These are phyloP conservation scores for Cyamopsis tetragonoloba DNA, from an alignment of 306 rosid genomes.

Conservation along the genomic window DNA sequence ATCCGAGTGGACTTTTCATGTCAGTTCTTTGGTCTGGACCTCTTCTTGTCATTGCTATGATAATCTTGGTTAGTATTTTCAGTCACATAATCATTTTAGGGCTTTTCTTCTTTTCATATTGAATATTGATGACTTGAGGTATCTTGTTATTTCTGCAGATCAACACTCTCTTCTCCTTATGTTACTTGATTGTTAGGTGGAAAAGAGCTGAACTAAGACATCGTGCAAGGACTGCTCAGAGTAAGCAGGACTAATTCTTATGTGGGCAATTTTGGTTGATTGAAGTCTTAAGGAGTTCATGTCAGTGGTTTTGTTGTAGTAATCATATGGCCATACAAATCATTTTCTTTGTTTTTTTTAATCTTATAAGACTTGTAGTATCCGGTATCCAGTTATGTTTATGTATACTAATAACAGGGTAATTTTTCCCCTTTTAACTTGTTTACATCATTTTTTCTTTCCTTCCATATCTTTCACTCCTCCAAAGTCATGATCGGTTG, in stretches of 20 bases:
- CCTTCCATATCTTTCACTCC: background rate
- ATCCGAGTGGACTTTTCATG: constrained; percentile 72
- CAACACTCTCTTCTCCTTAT: constrained; percentile 79
- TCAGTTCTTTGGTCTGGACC: constrained; percentile 95
- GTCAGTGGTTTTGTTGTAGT: background rate
- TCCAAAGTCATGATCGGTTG: background rate
- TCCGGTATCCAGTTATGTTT: background rate
- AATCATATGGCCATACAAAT: constrained; percentile 9
- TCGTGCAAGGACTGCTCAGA: constrained; percentile 68
- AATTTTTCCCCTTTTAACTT: background rate
- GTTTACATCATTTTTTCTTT: background rate
- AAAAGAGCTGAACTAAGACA: constrained; percentile 92
- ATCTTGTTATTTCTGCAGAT: constrained; percentile 50
- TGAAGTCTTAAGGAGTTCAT: background rate
- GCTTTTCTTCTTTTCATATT: background rate
- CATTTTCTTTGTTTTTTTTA: background rate
- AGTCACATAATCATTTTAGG: background rate
- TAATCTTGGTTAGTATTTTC: constrained; percentile 73
- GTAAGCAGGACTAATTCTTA: constrained; percentile 59
- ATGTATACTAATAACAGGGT: background rate
- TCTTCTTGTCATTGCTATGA: constrained; percentile 72
- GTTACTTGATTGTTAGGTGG: constrained; percentile 85
- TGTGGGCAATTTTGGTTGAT: constrained; percentile 1
- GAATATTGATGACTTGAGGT: constrained; percentile 15
- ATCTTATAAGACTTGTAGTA: background rate